Conservation (phyloP, 2,329 filamentous ascomycete species). For the Fusarium sp. region DNA sequence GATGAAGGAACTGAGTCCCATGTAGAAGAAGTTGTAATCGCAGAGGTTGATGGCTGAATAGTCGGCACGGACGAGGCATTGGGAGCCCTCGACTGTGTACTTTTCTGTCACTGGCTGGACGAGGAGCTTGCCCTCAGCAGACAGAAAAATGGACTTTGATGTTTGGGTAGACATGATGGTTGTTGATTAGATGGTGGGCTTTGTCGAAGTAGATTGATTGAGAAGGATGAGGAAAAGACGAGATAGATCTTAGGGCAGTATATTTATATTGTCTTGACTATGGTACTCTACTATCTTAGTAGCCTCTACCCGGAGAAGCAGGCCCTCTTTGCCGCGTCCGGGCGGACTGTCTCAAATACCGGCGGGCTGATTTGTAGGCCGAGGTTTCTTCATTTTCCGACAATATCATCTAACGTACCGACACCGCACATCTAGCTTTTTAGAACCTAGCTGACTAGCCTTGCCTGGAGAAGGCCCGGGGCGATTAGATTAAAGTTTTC, state of each 20-base stretch:
- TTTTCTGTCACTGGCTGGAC: neutral
- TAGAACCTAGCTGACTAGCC: too few species aligned
- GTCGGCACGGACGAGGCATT: neutral
- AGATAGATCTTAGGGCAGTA: neutral
- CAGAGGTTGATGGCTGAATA: neutral
- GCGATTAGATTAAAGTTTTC: accelerated
- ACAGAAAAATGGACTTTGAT: neutral
- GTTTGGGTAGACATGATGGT: neutral
- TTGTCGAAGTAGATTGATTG: neutral
- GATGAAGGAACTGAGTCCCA: neutral
- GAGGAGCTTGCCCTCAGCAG: neutral
- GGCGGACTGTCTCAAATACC: neutral
- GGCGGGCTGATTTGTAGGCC: neutral
- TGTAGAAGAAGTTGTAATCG: neutral
- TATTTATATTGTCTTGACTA: neutral
- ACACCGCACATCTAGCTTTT: too few species aligned
- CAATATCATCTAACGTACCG: too few species aligned
- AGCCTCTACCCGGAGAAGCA: accelerated
- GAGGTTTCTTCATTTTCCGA: neutral
- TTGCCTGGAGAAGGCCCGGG: too few species aligned
- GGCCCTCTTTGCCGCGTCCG: neutral
- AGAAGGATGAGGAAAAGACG: neutral
- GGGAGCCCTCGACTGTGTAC: neutral
- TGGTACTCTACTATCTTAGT: neutral
- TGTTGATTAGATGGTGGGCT: neutral